Evolutionary conservation across 257 asterid species (phyloP), one percentile per base, ranked within the genome.

Genomic region (Primulina eburnea): DNA sequence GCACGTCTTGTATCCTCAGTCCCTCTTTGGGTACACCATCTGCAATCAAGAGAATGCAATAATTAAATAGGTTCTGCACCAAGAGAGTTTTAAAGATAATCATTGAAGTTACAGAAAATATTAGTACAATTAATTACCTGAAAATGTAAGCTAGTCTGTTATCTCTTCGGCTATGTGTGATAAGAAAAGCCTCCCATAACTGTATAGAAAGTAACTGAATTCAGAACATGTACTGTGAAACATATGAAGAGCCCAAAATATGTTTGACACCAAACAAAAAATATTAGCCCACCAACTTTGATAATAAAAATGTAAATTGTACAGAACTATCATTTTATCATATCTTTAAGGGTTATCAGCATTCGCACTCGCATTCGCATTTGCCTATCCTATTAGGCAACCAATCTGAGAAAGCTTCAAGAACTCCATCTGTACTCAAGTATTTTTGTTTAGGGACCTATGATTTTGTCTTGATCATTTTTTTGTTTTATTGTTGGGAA

Each of bases 1-100:
- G 99, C 37, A 93, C 95, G 76, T 93, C 98, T 64, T 79, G 85
- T 79, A 87, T 86, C 77, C 97, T 77, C 24, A 93, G 79, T 73
- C 98, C 98, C 81, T 90, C 98, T 86, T 93, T 93, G 40, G 98
- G 98, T 62, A 93, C 98, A 82, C 97, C 97, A 83, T 90, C 98
- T 93, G 88, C 84, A 82, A 74, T 63, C 70, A 71, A 76, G 68
- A 66, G 37, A 72, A 66, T 6, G 64, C 18, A 69, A 66, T 34
- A 29, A 60, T 50, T 71, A 77, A 60, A 71, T 68, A 53, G 38
- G 76, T 43, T 73, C 4, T 30, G 29, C 71, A 70, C 77, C 38
- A 70, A 74, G 69, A 59, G 71, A 78, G 69, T 59, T 60, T 66
- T 55, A 71, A 21, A 52, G 53, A 38, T 67, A 24, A 72, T 69